Evolutionary conservation across 1,284 basidiomycete species (phyloP), one percentile per base, ranked within the genome.

Genomic region (Malassezia japonica): DNA sequence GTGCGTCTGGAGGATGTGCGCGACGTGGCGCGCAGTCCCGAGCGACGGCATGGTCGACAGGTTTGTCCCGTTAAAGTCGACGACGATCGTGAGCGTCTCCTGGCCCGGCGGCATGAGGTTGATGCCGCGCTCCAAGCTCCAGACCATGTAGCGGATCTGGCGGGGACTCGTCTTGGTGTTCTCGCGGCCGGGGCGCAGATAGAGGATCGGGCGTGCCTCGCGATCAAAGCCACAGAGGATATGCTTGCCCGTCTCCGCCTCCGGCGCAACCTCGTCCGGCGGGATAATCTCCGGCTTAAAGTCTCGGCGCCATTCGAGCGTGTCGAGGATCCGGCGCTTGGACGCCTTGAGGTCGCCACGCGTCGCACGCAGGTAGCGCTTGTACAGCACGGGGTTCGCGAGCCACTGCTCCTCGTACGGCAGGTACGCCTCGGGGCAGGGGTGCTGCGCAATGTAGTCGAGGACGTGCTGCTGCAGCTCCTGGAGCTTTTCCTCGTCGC

Each of bases 1-100:
- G 73, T 92, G 87, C 59, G 87, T 82, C 73, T 92, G 89, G 32
- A 94, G 78, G 59, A 94, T 89, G 55, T 80, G 77, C 27, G 61
- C 63, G 31, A 64, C 64, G 13, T 55, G 28, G 4, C 60, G 51
- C 2, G 60, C 60, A 16, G 55, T 61, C 9, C 51, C 47, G 20
- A 70, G 48, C 27, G 54, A 56, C 29, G 68, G 68, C 37, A 62
- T 67, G 31, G 58, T 56, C n/a, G 57, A 51, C 15, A 55, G 35
- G 1, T 55, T 62, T 8, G 65, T 59, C 12, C 50, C 52, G 25
- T 59, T 41, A 45, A 65, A 70, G 49, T 68, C 65, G 46, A 70
- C 60, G 32, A 72, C 38, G 46, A 67, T 60, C 23, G 62, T 58
- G 24, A 68, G 53, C 20, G 65, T 65, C 24, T 60, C 61, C 21